These are phyloP conservation scores for Clonostachys sp. DNA, from an alignment of 2,329 filamentous ascomycete genomes.

Conservation along the genomic window DNA sequence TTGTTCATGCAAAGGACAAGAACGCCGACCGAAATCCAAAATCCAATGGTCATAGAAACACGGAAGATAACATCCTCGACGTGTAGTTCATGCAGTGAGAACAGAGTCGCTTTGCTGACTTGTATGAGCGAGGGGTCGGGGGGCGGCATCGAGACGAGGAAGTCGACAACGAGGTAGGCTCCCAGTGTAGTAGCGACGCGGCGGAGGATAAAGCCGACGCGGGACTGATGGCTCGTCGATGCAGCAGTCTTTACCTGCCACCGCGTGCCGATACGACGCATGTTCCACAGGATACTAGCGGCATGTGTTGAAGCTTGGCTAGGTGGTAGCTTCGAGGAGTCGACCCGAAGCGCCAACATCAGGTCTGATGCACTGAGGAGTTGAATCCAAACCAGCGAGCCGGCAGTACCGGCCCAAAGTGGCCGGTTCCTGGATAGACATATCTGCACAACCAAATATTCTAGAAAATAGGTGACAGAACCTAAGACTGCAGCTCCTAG, in stretches of 20 bases:
- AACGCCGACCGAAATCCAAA: neutral
- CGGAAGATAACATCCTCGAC: neutral
- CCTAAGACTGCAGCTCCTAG: neutral
- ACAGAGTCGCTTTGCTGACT: neutral
- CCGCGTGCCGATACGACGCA: constrained; percentile 1
- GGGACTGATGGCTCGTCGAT: neutral
- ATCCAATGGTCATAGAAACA: neutral
- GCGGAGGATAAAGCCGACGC: neutral
- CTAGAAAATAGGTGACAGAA: neutral
- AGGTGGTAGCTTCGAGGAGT: neutral
- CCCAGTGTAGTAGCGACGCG: neutral
- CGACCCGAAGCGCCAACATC: neutral
- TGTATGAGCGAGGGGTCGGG: constrained; percentile 1
- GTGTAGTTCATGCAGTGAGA: neutral
- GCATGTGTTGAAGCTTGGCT: neutral
- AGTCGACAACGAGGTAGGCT: constrained; percentile 1
- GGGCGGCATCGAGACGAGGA: constrained; percentile 1
- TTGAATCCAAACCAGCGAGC: constrained; percentile 2
- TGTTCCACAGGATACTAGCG: neutral
- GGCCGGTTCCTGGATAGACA: constrained; percentile 1
- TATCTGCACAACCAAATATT: neutral
- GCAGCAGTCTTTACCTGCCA: constrained; percentile 1
- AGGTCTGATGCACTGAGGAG: constrained; percentile 2
- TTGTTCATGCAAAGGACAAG: neutral
- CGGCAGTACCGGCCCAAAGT: constrained; percentile 1